A percentile compares a stretch with the other conserved stretches of the same genome.
Conservation (phyloP, 495 filamentous ascomycete species). For the Xylaria sp. region DNA sequence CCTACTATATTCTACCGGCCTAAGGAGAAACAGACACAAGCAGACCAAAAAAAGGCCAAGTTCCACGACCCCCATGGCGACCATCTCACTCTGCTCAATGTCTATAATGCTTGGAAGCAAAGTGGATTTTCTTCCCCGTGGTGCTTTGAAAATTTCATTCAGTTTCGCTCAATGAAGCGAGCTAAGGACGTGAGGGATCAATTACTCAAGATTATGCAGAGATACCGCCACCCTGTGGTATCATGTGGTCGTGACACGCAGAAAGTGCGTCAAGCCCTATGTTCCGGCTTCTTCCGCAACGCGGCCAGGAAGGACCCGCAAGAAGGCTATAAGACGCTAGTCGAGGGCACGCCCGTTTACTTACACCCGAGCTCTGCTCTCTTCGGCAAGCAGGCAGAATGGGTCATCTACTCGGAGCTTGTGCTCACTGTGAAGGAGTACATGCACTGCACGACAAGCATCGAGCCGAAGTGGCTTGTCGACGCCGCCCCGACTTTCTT, state of each 20-base stretch:
- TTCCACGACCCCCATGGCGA: conserved; percentile 96
- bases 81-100: conserved; percentile 92
- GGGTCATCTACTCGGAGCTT: conserved; percentile 89
- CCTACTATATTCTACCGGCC: conserved; percentile 90
- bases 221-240: conserved; percentile 80
- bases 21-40: conserved; percentile 94
- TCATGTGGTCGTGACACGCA: conserved; percentile 86
- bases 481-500: conserved; percentile 98
- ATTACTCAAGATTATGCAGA: conserved; percentile 88
- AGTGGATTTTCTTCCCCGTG: conserved; percentile 82
- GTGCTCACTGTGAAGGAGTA: conserved; percentile 96
- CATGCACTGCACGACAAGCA: conserved; percentile 90
- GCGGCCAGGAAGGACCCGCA: conserved; percentile 93
- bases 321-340: conserved; percentile 95
- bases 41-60: conserved; percentile 96
- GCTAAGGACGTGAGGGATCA: conserved; percentile 93
- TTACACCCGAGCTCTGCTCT: conserved; percentile 89
- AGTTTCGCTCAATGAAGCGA: conserved; percentile 83
- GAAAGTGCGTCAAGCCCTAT: conserved; percentile 89
- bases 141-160: conserved; percentile 99
- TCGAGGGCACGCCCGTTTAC: conserved; percentile 93
- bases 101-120: conserved; percentile 93
- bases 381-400: conserved; percentile 94
- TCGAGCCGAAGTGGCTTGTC: conserved; percentile 91
- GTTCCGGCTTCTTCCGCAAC: conserved; percentile 94